Base-by-base conservation (phyloP, 1,284 basidiomycete species). In the Cystobasidium sp. region DNA sequence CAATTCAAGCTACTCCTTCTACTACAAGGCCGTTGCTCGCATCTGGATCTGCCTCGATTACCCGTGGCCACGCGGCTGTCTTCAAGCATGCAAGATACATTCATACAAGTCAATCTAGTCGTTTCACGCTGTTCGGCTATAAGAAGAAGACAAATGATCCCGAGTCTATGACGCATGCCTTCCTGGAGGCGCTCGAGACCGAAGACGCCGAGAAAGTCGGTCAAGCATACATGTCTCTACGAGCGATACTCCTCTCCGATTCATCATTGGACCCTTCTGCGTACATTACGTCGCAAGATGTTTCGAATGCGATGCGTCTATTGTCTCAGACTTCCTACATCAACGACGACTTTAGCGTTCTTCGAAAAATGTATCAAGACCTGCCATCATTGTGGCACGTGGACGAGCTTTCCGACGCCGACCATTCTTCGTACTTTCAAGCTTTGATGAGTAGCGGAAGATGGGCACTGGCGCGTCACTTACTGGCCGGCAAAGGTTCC, bases 351-450 rank as follows among this genome's bases (percentile, higher is more conserved):
- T 66, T 67, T 59, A n/a, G 16, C 22, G 65, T 76, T 37, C 49
- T 71, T 7, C 59, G 71, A 6, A 61, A 59, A 12, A 78, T 79
- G 51, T 78, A 77, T 64, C 52, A 71, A 53, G 78, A 78, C 69
- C 41, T 77, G 3, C 14, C 47, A 0, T 10, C 56, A 10, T 31
- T 68, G 31, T 73, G 74, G 61, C 65, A 64, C 14, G 62, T 74
- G 39, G 5, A 20, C 1, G 68, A 37, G 12, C 18, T 49, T 4
- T 43, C 53, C 22, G 9, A 31, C 44, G 75, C 78, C 51, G 78
- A 78, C 63, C 75, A 78, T 58, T 44, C 74, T 58, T 43, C 72
- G 7, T 74, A 64, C 47, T 31, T 75, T 10, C 47, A 43, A 47
- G 55, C 75, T 0, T 76, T 75, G 37, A 75, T 76, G 53, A 43